These are phyloP conservation scores for Zasmidium citrigriseum DNA, from an alignment of 2,329 filamentous ascomycete species.

Conservation along the genomic window DNA sequence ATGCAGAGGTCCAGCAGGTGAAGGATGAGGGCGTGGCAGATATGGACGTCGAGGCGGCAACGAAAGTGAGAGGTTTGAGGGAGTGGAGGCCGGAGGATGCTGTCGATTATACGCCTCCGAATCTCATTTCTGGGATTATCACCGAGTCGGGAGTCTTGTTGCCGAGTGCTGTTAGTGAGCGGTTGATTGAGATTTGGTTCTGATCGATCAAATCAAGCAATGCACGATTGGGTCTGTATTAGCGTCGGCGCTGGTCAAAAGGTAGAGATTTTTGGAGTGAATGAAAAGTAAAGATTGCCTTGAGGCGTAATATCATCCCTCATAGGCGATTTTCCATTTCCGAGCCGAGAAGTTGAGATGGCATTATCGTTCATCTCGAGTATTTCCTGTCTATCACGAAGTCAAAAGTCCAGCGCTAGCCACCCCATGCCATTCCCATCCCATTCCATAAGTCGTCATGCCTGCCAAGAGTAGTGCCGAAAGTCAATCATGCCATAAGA, in stretches of 20 bases:
- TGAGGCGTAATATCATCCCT: no score
- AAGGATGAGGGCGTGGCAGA: constrained; percentile 32
- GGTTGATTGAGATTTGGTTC: constrained; percentile 66
- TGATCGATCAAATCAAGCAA: constrained; percentile 13
- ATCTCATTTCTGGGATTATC: constrained; percentile 70
- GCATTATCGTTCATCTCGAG: no score
- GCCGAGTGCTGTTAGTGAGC: constrained; percentile 69
- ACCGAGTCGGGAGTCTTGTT: constrained; percentile 74
- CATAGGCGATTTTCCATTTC: no score
- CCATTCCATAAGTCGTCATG: no score
- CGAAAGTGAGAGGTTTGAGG: constrained; percentile 12
- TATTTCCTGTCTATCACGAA: no score
- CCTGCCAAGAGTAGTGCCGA: no score
- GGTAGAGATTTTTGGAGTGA: no score
- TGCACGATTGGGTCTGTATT: neutral
- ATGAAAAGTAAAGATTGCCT: no score
- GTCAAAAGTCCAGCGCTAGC: no score
- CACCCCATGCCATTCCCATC: no score
- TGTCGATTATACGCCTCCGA: constrained; percentile 68
- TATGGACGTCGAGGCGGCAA: constrained; percentile 25
- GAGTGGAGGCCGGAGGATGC: constrained; percentile 45
- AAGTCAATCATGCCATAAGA: neutral
- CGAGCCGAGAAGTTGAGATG: no score
- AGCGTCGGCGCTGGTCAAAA: neutral
- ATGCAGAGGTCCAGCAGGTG: constrained; percentile 5